These are phyloP conservation scores for Citrus inodora DNA, from an alignment of 345 rosid genomes.

Conservation along the genomic window DNA sequence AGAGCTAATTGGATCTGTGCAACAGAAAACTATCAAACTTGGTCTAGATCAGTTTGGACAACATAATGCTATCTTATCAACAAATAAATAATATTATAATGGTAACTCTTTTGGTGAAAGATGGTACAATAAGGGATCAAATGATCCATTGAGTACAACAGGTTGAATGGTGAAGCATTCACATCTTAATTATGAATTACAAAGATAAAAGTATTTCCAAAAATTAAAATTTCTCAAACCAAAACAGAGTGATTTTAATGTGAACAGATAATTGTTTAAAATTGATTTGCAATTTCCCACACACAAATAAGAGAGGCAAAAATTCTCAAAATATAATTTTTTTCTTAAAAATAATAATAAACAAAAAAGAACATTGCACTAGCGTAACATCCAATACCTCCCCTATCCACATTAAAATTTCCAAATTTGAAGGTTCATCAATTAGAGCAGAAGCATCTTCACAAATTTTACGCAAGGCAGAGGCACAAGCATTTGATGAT, in stretches of 20 bases:
- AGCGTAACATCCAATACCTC: constrained; percentile 49
- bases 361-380: neutral
- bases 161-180: neutral
- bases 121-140: neutral
- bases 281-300: neutral
- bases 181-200: neutral
- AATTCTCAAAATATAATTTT: neutral
- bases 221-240: neutral
- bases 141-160: neutral
- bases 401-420: constrained; percentile 85
- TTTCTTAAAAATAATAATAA: neutral
- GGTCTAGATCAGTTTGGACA: neutral
- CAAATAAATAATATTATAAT: neutral
- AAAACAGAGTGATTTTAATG: neutral
- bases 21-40: neutral
- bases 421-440: constrained; percentile 80
- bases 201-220: neutral
- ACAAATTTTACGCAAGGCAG: constrained; percentile 83
- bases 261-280: neutral
- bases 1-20: too few relatives aligned
- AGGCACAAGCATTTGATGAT: constrained; percentile 79
- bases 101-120: neutral
- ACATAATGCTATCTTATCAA: neutral
- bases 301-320: neutral
- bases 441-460: constrained; percentile 73